phyloP scores from a whole-genome alignment of 2,329 filamentous ascomycete genomes.

The Alternaria sp. region DNA sequence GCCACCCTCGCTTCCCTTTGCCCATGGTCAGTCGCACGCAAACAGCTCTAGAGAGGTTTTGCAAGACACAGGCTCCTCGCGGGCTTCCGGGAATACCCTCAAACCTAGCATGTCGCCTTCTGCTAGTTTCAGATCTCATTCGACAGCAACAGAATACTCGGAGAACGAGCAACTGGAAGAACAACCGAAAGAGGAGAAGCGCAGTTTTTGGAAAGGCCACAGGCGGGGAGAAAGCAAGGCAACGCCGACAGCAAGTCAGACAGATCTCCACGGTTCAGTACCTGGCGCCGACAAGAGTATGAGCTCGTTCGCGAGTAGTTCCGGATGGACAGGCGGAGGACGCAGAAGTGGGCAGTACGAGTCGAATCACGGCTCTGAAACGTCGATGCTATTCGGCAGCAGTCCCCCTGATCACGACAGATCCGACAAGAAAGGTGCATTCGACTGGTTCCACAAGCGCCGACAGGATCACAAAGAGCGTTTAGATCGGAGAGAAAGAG shows the following conservation, averaged over 20 bases:
- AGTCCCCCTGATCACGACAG: conserved; percentile 46
- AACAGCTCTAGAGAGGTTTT: conserved; percentile 34
- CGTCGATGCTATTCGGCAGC: conserved; percentile 41
- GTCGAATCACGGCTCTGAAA: conserved; percentile 34
- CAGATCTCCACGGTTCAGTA: conserved; percentile 44
- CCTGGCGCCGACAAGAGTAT: conserved; percentile 48
- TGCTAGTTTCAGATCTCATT: conserved; percentile 75
- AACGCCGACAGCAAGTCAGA: conserved; percentile 46
- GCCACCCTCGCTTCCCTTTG: conserved; percentile 38
- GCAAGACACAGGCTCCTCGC: conserved; percentile 52
- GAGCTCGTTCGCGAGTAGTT: conserved; percentile 47
- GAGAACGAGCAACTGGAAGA: conserved; percentile 79
- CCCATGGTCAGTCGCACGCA: conserved; percentile 33
- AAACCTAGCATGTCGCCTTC: conserved; percentile 75
- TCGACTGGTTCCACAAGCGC: conserved; percentile 71
- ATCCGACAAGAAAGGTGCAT: conserved; percentile 63
- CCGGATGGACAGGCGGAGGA: conserved; percentile 33
- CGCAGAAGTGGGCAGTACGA: conserved; percentile 44
- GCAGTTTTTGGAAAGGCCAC: conserved; percentile 74
- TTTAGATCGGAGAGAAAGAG: conserved; percentile 59
- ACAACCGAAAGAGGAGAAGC: conserved; percentile 58
- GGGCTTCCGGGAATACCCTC: conserved; percentile 58
- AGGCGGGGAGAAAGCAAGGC: conserved; percentile 43
- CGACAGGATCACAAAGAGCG: conserved; percentile 64
- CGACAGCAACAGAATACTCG: conserved; percentile 76